Evolutionary conservation across 352 stramenopile genomes (phyloP).

Genomic region (Phytopythium boreale): DNA sequence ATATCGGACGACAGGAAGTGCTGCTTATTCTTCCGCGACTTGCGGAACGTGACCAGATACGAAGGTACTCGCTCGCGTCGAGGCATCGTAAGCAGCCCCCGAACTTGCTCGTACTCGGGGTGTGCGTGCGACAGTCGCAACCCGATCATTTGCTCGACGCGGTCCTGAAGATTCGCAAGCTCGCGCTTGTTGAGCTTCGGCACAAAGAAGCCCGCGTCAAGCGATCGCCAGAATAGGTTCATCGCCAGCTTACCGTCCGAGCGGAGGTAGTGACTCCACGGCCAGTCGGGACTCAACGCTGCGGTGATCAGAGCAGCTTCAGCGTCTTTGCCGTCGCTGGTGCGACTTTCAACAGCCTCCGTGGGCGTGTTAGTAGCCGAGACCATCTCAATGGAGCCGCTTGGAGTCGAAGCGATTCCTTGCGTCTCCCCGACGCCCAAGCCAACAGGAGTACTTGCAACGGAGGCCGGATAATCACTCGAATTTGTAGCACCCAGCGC

Average conservation of each 20-base stretch:
- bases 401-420: not conserved
- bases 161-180: slow-evolving; percentile 26
- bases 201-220: slow-evolving; percentile 65
- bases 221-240: slow-evolving; percentile 77
- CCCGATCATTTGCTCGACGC: slow-evolving; percentile 31
- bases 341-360: not conserved
- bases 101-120: slow-evolving; percentile 31
- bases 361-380: not conserved
- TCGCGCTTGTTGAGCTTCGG: slow-evolving; percentile 41
- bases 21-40: slow-evolving; percentile 48
- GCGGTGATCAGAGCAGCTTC: slow-evolving; percentile 7
- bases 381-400: not conserved
- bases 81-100: slow-evolving; percentile 41
- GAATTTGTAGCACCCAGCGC: not conserved
- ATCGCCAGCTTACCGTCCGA: slow-evolving; percentile 84
- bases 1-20: slow-evolving; percentile 55
- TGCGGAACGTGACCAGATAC: slow-evolving; percentile 52
- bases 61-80: slow-evolving; percentile 36
- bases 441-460: not conserved
- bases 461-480: not conserved
- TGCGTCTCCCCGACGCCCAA: not conserved
- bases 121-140: slow-evolving; percentile 29
- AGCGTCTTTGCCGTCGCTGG: not conserved
- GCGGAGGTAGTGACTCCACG: slow-evolving; percentile 66
- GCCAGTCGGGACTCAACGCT: slow-evolving; percentile 57